Evolutionary conservation across 2,329 filamentous ascomycete species (phyloP).

Genomic region (Byssochlamys sp.): DNA sequence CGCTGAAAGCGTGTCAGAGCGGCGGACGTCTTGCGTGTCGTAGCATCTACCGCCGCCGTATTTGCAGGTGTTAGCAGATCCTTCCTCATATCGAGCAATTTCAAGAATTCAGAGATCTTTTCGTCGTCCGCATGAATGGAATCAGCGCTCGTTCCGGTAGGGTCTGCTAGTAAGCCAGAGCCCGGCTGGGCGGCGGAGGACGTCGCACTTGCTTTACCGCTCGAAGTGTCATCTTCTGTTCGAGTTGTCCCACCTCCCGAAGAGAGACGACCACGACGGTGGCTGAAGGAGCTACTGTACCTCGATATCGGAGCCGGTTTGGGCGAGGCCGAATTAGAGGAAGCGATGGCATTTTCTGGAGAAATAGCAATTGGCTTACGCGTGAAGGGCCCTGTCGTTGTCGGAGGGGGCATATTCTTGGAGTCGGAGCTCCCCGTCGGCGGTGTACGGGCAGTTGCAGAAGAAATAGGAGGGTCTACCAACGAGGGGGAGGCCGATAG

Average conservation of each 20-base stretch:
- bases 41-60: slow-evolving; percentile 50
- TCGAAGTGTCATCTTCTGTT: slow-evolving; percentile 48
- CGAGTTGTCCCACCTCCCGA: slow-evolving; percentile 56
- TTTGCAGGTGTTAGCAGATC: slow-evolving; percentile 64
- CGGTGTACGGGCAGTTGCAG: slow-evolving; percentile 34
- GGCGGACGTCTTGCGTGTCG: slow-evolving; percentile 65
- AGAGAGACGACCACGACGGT: slow-evolving; percentile 68
- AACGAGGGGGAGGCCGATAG: slow-evolving; percentile 76
- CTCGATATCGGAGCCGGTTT: slow-evolving; percentile 67
- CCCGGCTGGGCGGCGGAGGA: slow-evolving; percentile 55
- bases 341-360: slow-evolving; percentile 53
- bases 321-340: slow-evolving; percentile 65
- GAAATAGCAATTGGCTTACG: slow-evolving; percentile 43
- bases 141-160: slow-evolving; percentile 54
- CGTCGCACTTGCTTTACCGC: slow-evolving; percentile 45
- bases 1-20: slow-evolving; percentile 76
- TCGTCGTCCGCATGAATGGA: slow-evolving; percentile 74
- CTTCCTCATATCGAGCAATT: slow-evolving; percentile 76
- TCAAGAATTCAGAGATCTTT: slow-evolving; percentile 86
- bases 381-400: slow-evolving; percentile 26
- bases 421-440: slow-evolving; percentile 30
- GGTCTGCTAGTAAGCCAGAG: slow-evolving; percentile 66
- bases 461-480: slow-evolving; percentile 33
- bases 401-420: slow-evolving; percentile 28
- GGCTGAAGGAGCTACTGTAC: slow-evolving; percentile 90